Conservation (phyloP, 2,329 filamentous ascomycete genomes). For the Neonectria ditissima region DNA sequence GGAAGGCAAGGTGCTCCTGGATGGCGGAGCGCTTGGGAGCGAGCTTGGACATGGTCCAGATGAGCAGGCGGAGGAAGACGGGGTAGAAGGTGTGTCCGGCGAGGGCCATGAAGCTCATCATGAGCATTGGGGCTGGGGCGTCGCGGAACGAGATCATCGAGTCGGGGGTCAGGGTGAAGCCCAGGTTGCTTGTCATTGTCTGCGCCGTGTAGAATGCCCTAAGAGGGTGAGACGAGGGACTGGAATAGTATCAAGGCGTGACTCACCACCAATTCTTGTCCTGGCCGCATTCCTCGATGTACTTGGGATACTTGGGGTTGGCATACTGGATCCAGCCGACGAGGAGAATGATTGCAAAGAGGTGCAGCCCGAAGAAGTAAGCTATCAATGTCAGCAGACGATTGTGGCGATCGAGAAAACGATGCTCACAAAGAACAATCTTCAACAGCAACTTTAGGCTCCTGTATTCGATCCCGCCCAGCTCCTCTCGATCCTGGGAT, state of each 20-base stretch:
- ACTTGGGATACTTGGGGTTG: constrained; percentile 54
- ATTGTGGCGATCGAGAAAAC: rapidly evolving
- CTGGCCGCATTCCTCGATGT: constrained; percentile 54
- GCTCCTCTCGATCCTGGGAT: constrained; percentile 54
- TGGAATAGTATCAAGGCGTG: no score
- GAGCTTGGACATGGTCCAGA: constrained; percentile 67
- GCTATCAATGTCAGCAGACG: constrained; percentile 39
- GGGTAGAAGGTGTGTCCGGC: constrained; percentile 69
- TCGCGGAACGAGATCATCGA: constrained; percentile 64
- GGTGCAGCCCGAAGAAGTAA: constrained; percentile 59
- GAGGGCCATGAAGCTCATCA: constrained; percentile 62
- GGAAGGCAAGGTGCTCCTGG: constrained; percentile 62
- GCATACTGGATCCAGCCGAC: constrained; percentile 60
- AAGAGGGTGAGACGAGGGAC: constrained; percentile 12
- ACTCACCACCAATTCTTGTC: constrained; percentile 62
- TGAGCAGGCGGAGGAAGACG: constrained; percentile 66
- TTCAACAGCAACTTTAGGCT: constrained; percentile 62
- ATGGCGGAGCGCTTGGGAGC: constrained; percentile 53
- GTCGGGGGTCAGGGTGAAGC: constrained; percentile 66
- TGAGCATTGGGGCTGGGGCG: constrained; percentile 56
- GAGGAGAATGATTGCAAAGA: constrained; percentile 61
- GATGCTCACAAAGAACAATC: constrained; percentile 53
- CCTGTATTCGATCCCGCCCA: constrained; percentile 65
- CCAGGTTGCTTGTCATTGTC: constrained; percentile 65
- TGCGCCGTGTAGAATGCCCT: constrained; percentile 63